These are phyloP conservation scores for Monoraphidium neglectum DNA, from an alignment of 139 green algal genomes.

Conservation along the genomic window DNA sequence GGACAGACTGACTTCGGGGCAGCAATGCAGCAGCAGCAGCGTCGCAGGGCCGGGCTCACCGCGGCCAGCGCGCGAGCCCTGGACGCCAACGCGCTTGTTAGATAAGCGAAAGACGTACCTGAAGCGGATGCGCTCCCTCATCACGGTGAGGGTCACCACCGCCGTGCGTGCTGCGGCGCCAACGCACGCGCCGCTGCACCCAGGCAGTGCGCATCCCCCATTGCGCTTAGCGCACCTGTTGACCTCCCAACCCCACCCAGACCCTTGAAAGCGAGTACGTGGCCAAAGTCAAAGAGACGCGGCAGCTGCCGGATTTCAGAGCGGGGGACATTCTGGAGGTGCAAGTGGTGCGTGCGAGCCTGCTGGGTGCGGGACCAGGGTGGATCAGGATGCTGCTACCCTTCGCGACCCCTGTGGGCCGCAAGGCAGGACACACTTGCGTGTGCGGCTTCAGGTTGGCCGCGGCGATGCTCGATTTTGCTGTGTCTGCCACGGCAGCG, in stretches of 20 bases:
- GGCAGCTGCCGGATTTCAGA: constrained; percentile 44
- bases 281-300: not conserved
- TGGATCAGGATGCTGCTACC: not conserved
- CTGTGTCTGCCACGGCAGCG: not conserved
- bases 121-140: constrained; percentile 45
- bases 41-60: too few relatives aligned
- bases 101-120: constrained; percentile 34
- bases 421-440: not conserved
- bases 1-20: too few relatives aligned
- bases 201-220: not conserved
- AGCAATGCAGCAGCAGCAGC: too few relatives aligned
- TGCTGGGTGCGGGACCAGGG: too few relatives aligned
- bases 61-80: constrained; percentile 19
- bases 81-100: constrained; percentile 44
- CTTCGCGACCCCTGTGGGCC: not conserved
- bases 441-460: not conserved
- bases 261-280: constrained; percentile 11
- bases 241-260: not conserved
- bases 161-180: not conserved
- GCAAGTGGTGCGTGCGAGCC: constrained; percentile 16
- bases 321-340: constrained; percentile 59
- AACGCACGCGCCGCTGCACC: not conserved
- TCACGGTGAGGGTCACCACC: constrained; percentile 36
- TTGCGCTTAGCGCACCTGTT: too few relatives aligned
- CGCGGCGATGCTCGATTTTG: not conserved